A percentile compares a stretch with the other conserved stretches of the same genome.
Conservation (phyloP, 176 grass and related monocot genomes). For the Musa troglodytarum region DNA sequence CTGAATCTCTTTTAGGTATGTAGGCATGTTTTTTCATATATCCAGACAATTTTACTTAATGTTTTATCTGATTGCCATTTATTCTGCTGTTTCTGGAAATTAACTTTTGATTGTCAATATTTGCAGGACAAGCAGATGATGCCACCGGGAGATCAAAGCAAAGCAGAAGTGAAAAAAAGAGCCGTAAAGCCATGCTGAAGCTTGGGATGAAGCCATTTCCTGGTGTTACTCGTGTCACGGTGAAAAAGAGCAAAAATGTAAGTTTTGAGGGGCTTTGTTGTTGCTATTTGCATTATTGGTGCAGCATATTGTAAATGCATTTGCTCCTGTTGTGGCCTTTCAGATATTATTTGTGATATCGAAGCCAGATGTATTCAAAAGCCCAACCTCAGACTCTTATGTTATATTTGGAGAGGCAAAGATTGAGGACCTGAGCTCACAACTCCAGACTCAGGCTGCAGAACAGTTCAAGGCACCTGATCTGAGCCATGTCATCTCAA, state of each 20-base stretch:
- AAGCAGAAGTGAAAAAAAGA: conserved; percentile 13
- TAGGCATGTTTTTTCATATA: no score
- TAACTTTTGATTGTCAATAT: no score
- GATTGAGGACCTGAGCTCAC: conserved; percentile 14
- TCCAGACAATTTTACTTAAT: no score
- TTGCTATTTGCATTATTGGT: not conserved
- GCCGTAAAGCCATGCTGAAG: conserved; percentile 5
- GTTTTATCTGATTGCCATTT: no score
- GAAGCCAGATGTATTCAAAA: conserved; percentile 19
- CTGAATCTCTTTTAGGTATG: no score
- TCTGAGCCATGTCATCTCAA: conserved; percentile 9
- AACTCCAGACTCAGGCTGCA: conserved; percentile 6
- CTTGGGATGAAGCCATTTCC: conserved; percentile 1
- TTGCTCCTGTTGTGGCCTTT: not conserved
- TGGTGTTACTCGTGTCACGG: conserved; percentile 1
- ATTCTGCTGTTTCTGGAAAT: no score
- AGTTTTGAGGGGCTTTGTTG: not conserved
- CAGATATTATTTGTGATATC: not conserved
- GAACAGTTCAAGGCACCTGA: conserved; percentile 12
- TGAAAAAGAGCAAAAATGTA: not conserved
- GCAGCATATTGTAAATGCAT: not conserved
- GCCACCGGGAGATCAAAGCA: not conserved
- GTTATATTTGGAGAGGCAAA: conserved; percentile 14
- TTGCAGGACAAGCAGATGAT: not conserved
- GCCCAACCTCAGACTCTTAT: conserved; percentile 13